Evolutionary conservation across 192 early-diverging fungal species (phyloP), one percentile per base, ranked within the genome.

Genomic region (Anaeromyces robustus): DNA sequence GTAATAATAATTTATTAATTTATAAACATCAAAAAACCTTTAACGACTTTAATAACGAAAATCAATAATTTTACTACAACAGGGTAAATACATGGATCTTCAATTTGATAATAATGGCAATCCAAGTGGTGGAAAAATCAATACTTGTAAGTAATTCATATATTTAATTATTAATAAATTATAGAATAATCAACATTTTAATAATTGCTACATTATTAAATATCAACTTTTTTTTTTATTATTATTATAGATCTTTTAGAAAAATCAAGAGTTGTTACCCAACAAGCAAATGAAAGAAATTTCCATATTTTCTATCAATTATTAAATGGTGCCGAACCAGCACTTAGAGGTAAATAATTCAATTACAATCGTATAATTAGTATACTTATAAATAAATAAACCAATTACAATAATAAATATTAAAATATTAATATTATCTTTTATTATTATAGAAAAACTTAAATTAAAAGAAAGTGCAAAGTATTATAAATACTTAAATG

Each of bases 291-390:
- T 19, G 89, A 89, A 80, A 85, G 89, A n/a, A 98, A 98, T 84
- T 99, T 99, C 86, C 97, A 99, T 84, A 94, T 98, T 77, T 98
- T 99, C 86, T 96, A 96, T 83, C 95, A 96, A 84, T 88, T 95
- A 30, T 90, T 90, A 82, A 95, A 94, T 81, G 93, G 92, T 26
- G 92, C 19, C 22, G 43, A 52, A 52, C 43, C 43, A 52, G 43
- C 18, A 22, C 43, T 52, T 52, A 52, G 43, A 52, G 43, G 43
- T 52, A 22, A 52, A 4, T 34, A 7, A 34, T 34, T 7, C 3
- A 34, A 34, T 7, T n/a, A n/a, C n/a, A n/a, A n/a, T n/a, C n/a
- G n/a, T n/a, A n/a, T n/a, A n/a, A n/a, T n/a, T n/a, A n/a, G n/a
- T n/a, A n/a, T n/a, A n/a, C n/a, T n/a, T n/a, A n/a, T n/a, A n/a